Conservation (phyloP, 2,329 filamentous ascomycete genomes). For the Paracamarosporium sp. region DNA sequence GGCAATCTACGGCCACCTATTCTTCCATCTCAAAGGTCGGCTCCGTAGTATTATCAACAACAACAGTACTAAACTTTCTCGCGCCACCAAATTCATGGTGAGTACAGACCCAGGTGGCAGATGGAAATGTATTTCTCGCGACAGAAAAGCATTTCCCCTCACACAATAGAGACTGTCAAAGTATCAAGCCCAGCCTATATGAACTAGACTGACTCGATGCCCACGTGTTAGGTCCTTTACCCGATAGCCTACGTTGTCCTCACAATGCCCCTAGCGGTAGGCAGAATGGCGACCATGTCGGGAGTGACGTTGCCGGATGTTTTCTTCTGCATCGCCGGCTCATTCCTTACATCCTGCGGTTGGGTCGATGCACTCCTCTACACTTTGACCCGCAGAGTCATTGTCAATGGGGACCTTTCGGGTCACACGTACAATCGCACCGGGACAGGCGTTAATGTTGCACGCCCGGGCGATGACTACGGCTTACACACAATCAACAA, state of each 20-base stretch:
- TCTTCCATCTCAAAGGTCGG: conserved; percentile 55
- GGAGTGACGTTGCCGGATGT: conserved; percentile 54
- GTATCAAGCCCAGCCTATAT: not conserved
- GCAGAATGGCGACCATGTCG: conserved; percentile 48
- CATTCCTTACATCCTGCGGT: conserved; percentile 60
- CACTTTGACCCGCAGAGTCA: conserved; percentile 49
- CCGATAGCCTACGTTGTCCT: conserved; percentile 71
- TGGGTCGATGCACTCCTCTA: conserved; percentile 54
- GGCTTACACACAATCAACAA: conserved; percentile 40
- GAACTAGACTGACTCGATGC: not conserved
- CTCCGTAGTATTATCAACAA: conserved; percentile 48
- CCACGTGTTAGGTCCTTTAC: conserved; percentile 58
- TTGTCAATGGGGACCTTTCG: conserved; percentile 42
- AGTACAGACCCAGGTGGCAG: not conserved
- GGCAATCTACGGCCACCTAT: conserved; percentile 56
- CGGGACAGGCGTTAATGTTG: conserved; percentile 25
- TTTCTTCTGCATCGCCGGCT: conserved; percentile 66
- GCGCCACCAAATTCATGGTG: conserved; percentile 61
- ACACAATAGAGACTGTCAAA: not conserved
- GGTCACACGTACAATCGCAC: conserved; percentile 32
- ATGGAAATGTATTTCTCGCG: not conserved
- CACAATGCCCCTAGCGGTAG: conserved; percentile 67
- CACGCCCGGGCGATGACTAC: conserved; percentile 31
- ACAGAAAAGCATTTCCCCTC: not conserved
- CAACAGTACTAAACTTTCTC: conserved; percentile 42